A percentile compares a stretch with the other conserved stretches of the same genome.
These are phyloP conservation scores for Malus domestica DNA, from an alignment of 306 rosid species.

Conservation along the genomic window ASM211411v1 NC_041803.1:38113501-38114000, in stretches of 20 bases:
- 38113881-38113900: slow-evolving; percentile 8
- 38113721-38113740: slow-evolving; percentile 19
- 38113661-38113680: background rate
- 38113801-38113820: background rate
- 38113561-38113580: too few relatives aligned
- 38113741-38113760: slow-evolving; percentile 15
- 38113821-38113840: slow-evolving; percentile 2
- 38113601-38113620: background rate
- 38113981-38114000: background rate
- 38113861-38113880: slow-evolving; percentile 3
- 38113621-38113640: background rate
- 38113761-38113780: background rate
- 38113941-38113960: slow-evolving; percentile 59
- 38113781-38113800: background rate
- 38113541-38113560: too few relatives aligned
- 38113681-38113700: background rate
- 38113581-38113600: background rate
- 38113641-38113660: background rate
- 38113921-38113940: slow-evolving; percentile 65
- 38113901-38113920: slow-evolving; percentile 20
- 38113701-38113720: slow-evolving; percentile 1
- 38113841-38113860: slow-evolving; percentile 19
- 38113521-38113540: too few relatives aligned
- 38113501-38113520: too few relatives aligned
- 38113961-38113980: background rate